Evolutionary conservation across 176 grass and related monocot species (phyloP).

Genomic region (Ampelocalamus luodianensis): DNA sequence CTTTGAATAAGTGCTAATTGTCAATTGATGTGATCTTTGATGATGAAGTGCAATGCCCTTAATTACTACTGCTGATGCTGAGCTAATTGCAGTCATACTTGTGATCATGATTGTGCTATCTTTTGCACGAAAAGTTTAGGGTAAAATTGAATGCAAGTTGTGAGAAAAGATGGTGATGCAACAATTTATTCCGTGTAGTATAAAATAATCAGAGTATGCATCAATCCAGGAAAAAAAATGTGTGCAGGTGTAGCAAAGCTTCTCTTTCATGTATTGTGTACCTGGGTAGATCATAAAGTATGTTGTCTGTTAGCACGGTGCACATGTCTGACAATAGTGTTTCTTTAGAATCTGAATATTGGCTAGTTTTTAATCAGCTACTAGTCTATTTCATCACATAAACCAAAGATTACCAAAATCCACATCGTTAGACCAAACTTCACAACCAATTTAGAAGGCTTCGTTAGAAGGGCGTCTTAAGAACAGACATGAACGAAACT

Average conservation of each 20-base stretch:
- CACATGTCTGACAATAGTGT: slow-evolving; percentile 1
- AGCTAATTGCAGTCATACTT: slow-evolving; percentile 30
- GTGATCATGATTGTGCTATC: slow-evolving; percentile 40
- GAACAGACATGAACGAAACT: no score
- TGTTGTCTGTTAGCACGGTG: neutral
- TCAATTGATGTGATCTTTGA: slow-evolving; percentile 29
- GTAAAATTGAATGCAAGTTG: neutral
- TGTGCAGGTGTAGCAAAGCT: neutral
- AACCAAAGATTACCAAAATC: no score
- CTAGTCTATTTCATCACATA: neutral
- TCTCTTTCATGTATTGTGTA: neutral
- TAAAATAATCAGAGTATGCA: neutral
- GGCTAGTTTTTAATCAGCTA: neutral
- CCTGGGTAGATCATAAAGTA: neutral
- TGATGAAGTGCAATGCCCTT: slow-evolving; percentile 26
- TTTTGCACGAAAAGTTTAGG: neutral
- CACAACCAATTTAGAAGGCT: no score
- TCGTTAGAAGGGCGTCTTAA: no score
- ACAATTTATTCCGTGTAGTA: neutral
- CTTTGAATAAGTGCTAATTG: neutral
- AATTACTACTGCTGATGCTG: neutral
- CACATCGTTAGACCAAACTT: no score
- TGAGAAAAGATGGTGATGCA: neutral
- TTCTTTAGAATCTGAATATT: neutral
- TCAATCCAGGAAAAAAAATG: neutral